Percentiles rank a stretch among this genome's conserved stretches.
phyloP scores from a whole-genome alignment of 208 protist genomes.

The Leishmania aethiopica region DNA sequence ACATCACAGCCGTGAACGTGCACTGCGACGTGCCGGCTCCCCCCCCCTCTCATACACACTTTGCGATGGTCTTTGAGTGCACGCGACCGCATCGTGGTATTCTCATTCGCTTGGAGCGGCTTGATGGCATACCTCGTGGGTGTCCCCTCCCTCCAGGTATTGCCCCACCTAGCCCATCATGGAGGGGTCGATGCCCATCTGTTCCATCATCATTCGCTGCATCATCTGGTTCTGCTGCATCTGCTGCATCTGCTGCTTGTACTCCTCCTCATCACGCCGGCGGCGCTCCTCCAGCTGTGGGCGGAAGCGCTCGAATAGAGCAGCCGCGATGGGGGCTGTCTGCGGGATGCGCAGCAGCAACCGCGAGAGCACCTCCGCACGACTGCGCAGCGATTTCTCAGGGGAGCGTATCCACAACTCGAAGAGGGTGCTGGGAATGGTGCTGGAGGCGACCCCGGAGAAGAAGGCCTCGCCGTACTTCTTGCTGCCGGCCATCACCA shows the following conservation, averaged over 20 bases:
- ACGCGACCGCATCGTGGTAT: background rate
- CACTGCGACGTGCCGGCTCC: background rate
- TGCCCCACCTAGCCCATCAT: slow-evolving; percentile 34
- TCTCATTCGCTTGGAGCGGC: background rate
- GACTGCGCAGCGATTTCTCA: slow-evolving; percentile 67
- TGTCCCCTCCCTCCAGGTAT: background rate
- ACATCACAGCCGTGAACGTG: background rate
- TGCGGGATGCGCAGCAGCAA: slow-evolving; percentile 57
- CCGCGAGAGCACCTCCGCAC: slow-evolving; percentile 66
- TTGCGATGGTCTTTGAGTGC: too few relatives aligned
- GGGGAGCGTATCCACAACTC: slow-evolving; percentile 73
- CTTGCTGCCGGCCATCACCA: slow-evolving; percentile 72
- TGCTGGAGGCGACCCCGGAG: slow-evolving; percentile 44
- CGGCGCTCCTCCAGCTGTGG: slow-evolving; percentile 73
- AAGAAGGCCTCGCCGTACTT: slow-evolving; percentile 63
- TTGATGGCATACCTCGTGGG: background rate
- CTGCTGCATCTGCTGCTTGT: slow-evolving; percentile 80
- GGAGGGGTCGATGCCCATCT: slow-evolving; percentile 81
- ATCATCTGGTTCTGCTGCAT: slow-evolving; percentile 85
- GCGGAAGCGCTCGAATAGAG: slow-evolving; percentile 69
- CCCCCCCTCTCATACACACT: too few relatives aligned
- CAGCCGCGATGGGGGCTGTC: slow-evolving; percentile 34
- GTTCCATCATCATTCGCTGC: slow-evolving; percentile 90
- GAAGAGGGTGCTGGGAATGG: slow-evolving; percentile 64
- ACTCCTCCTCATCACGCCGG: slow-evolving; percentile 80